Base-by-base conservation (phyloP, 2,329 filamentous ascomycete species). In the Rhynchosporium secalis region DNA sequence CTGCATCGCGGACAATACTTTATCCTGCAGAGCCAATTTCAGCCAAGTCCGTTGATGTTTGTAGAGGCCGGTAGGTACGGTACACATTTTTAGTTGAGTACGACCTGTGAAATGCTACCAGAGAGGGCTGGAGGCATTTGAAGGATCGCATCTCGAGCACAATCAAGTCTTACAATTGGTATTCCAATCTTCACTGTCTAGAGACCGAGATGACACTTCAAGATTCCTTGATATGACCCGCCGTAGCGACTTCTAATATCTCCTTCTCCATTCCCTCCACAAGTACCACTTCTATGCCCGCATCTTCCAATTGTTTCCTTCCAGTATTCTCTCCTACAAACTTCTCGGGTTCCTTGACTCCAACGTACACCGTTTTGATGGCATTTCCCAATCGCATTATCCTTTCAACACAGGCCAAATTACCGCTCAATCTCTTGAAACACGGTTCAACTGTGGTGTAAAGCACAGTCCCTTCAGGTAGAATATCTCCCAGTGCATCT, bases 361-460 rank as follows among this genome's bases (percentile, higher is more conserved):
- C 95, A 33, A 96, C 87, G 69, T 94, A 96, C 4, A 99, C 92
- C 52, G 85, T 89, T 64, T 81, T 83, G 61, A 97, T 89, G 2
- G 65, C 63, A 31, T 61, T 70, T 26, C 70, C 66, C 26, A 89
- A 79, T 7, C 79, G 78, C 46, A 96, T 76, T 29, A 99, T 90
- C 58, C 94, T 81, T 69, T 96, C 86, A 7, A 91, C 89, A 71
- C 95, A 96, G 0, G 90, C 82, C 59, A 85, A 71, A 71, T 93
- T 92, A 3, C 90, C 90, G 70, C 87, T 91, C 57, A 92, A 78
- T 45, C 91, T 81, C 70, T 87, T 80, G 58, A 84, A 88, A 73
- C 91, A 96, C 0, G 91, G 91, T 75, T 95, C 95, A 81, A 99
- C 92, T 0, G 93, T 97, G 0, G 96, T 97, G 76, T 97, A 98